Base-by-base conservation (phyloP, 2,329 filamentous ascomycete genomes). In the Aureobasidium uvarum region DNA sequence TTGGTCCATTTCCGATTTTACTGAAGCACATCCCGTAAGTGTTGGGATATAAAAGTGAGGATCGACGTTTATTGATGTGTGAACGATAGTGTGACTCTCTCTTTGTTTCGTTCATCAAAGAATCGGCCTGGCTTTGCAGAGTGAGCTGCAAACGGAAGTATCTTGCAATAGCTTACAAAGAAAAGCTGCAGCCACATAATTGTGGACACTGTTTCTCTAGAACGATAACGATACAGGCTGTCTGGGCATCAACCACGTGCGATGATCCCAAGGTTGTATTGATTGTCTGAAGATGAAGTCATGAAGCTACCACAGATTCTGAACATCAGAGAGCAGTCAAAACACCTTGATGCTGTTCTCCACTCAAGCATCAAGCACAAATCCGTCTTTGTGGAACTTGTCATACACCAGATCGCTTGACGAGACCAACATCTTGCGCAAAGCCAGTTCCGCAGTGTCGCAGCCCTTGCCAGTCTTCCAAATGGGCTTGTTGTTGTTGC, bases 381-480 rank as follows among this genome's bases (percentile, higher is more conserved):
- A 55, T 1, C 52, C 52, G 10, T 41, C 36, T 13, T 41, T 39
- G 3, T 55, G n/a, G 13, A 55, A 55, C 36, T 55, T 55, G 2
- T 25, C 52, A 28, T 41, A 55, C 52, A 55, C 18, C n/a, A 55
- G 20, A 55, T 55, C 52, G 18, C 52, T 55, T 5, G 52, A 55
- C 7, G 52, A 55, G 13, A 39, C 33, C 52, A 55, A 41, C 52
- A 55, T 55, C 20, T 55, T 55, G 36, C 20, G 52, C 23, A 55
- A n/a, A 55, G 36, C 52, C 36, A 55, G 25, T n/a, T 55, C 52
- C 2, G 52, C 13, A n/a, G 52, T 55, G 18, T 55, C 52, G 36
- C 33, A 39, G 13, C 52, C 52, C 13, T 55, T 55, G 33, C 20
- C 36, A 11, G 52, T 55, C 36, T 55, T 55, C 52, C 52, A 41